Evolutionary conservation across 495 filamentous ascomycete genomes (phyloP), one percentile per base, ranked within the genome.

Genomic region (Trichocladium uniseriatum): DNA sequence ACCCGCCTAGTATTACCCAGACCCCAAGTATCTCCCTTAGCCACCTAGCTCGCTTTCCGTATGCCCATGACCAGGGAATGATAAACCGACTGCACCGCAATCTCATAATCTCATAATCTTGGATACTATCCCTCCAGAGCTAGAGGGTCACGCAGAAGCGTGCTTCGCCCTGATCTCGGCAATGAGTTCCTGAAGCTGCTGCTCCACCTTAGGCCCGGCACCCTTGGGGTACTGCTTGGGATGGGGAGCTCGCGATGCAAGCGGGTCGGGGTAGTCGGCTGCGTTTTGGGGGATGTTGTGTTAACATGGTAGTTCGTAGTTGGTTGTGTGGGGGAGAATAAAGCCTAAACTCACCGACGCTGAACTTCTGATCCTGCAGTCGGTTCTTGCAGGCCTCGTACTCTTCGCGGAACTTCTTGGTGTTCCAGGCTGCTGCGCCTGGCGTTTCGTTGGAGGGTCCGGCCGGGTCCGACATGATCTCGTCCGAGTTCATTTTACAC

Each of bases 361-460:
- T 67, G 45, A 74, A 75, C 27, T 60, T 63, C 40, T 61, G 63
- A 53, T 73, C 69, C 2, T 55, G 43, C 13, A 73, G 60, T 13
- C 62, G 55, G 13, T 48, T 35, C 39, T 64, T 69, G 16, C 54
- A 45, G 13, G 36, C 21, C 22, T 70, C 65, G 47, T 75, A 80
- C 38, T 88, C 85, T 16, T 86, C 81, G 1, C 56, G 52, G 36
- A 59, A 65, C 42, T 67, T 65, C 36, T 63, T 60, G 14, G 58
- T 65, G 38, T 65, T 61, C 62, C 64, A 63, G 6, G 45, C 32
- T 1, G 32, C 47, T 28, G 46, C 49, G n/a, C 19, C 27, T 31
- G 7, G 16, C 32, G 27, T 35, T 22, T 42, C 24, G n/a, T 37
- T 15, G 14, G 31, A 35, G 6, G 51, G 34, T 8, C 4, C 21